Conservation (phyloP, 2,329 filamentous ascomycete genomes). For the Decorospora gaudefroyi region DNA sequence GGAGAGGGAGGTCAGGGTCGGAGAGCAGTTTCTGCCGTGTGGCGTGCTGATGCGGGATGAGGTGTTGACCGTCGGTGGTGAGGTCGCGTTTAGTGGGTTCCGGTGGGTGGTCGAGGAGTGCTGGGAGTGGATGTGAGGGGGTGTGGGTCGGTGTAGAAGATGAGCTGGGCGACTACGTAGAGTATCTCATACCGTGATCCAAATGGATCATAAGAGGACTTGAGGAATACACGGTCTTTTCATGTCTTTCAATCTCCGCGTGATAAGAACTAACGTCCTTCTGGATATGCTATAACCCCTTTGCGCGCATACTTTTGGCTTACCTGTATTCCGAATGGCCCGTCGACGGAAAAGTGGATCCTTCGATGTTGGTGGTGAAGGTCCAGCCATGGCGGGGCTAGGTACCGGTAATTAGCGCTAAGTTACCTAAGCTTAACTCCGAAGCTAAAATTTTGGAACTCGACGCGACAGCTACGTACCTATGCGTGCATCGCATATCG, state of each 20-base stretch:
- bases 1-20: slow-evolving; percentile 47
- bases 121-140: slow-evolving; percentile 29
- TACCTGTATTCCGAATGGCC: no score
- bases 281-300: no score
- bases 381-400: slow-evolving; percentile 8
- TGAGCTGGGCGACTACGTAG: not conserved
- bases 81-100: slow-evolving; percentile 40
- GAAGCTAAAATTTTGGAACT: slow-evolving; percentile 33
- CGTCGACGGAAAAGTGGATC: no score
- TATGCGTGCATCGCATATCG: slow-evolving; percentile 2
- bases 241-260: no score
- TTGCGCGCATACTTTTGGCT: no score
- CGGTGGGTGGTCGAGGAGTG: slow-evolving; percentile 50
- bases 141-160: not conserved
- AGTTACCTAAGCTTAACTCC: slow-evolving; percentile 39
- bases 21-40: slow-evolving; percentile 50
- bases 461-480: slow-evolving; percentile 18
- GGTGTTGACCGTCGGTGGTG: slow-evolving; percentile 35
- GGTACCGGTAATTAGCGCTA: slow-evolving; percentile 32
- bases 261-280: no score
- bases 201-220: no score
- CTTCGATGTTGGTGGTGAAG: no score
- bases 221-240: no score
- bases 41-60: slow-evolving; percentile 41
- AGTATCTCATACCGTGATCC: no score